A percentile compares a stretch with the other conserved stretches of the same genome.
Conservation (phyloP, 2,329 filamentous ascomycete species). For the Alternaria ethzedia region DNA sequence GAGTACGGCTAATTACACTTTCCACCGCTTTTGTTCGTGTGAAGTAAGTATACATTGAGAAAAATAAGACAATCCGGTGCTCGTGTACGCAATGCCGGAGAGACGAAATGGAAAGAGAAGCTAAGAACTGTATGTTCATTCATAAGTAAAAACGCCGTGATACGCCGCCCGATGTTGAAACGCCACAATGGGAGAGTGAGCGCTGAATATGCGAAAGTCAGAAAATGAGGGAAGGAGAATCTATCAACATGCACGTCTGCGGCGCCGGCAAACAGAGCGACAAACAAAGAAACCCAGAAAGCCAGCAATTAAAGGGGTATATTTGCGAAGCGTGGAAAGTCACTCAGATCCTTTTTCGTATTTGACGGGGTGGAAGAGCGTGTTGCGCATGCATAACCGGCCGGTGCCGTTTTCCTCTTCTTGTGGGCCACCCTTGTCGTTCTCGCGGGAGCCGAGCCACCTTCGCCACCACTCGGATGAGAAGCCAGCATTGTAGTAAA, state of each 20-base stretch:
- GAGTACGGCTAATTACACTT: slow-evolving; percentile 38
- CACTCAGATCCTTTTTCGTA: slow-evolving; percentile 51
- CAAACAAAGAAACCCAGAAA: slow-evolving; percentile 18
- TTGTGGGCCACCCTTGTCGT: slow-evolving; percentile 50
- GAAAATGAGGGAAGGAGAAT: slow-evolving; percentile 20
- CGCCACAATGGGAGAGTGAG: slow-evolving; percentile 16
- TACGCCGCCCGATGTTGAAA: slow-evolving; percentile 44
- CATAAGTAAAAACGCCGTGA: slow-evolving; percentile 28
- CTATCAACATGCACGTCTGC: slow-evolving; percentile 27
- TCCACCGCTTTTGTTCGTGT: slow-evolving; percentile 28
- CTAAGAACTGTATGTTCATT: slow-evolving; percentile 6
- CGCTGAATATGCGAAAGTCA: slow-evolving; percentile 34
- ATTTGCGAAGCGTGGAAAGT: slow-evolving; percentile 24
- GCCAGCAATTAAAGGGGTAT: slow-evolving; percentile 34
- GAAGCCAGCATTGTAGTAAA: slow-evolving; percentile 60
- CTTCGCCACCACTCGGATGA: slow-evolving; percentile 56
- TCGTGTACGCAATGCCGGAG: slow-evolving; percentile 14
- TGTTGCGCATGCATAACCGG: slow-evolving; percentile 55
- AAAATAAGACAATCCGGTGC: slow-evolving; percentile 4
- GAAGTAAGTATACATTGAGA: slow-evolving; percentile 28
- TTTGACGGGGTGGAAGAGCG: slow-evolving; percentile 58
- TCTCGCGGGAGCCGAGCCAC: slow-evolving; percentile 57
- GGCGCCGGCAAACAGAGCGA: slow-evolving; percentile 21
- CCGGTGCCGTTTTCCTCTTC: slow-evolving; percentile 55
- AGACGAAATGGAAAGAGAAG: slow-evolving; percentile 15